Conservation (phyloP, 768 basidiomycete species). For the Mycena rosella region DNA sequence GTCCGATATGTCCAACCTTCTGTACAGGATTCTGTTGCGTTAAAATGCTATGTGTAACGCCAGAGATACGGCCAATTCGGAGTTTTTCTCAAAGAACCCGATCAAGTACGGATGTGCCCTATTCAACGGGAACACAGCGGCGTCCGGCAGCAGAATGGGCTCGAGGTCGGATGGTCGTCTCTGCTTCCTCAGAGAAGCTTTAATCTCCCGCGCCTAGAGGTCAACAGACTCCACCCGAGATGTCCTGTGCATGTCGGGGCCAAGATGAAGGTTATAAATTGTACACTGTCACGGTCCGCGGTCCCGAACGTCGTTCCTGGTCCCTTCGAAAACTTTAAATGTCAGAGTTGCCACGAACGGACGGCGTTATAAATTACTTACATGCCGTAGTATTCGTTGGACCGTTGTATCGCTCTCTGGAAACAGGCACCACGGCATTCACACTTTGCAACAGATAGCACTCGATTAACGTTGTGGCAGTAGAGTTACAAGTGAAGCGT, state of each 20-base stretch:
- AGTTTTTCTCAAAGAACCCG: neutral
- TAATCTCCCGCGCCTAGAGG: constrained; percentile 12
- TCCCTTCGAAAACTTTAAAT: constrained; percentile 15
- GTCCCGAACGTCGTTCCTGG: constrained; percentile 26
- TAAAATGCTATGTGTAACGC: neutral
- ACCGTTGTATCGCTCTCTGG: too few species aligned
- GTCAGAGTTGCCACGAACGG: neutral
- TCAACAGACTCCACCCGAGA: constrained; percentile 2
- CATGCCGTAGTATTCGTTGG: neutral
- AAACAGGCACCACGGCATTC: too few species aligned
- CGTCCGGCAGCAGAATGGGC: neutral
- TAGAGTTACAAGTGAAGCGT: too few species aligned
- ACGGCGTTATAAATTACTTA: too few species aligned
- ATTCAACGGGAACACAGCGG: neutral
- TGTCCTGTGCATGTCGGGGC: neutral
- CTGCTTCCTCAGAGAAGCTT: neutral
- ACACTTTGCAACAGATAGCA: neutral
- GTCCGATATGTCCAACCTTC: too few species aligned
- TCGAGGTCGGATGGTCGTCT: neutral
- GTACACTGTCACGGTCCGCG: constrained; percentile 18
- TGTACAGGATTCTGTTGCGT: too few species aligned
- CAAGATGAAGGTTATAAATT: neutral
- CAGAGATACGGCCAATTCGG: neutral
- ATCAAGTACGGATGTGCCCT: too few species aligned
- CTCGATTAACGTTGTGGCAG: neutral